phyloP scores from a whole-genome alignment of 768 basidiomycete genomes.

The Psilocybe sp. region DNA sequence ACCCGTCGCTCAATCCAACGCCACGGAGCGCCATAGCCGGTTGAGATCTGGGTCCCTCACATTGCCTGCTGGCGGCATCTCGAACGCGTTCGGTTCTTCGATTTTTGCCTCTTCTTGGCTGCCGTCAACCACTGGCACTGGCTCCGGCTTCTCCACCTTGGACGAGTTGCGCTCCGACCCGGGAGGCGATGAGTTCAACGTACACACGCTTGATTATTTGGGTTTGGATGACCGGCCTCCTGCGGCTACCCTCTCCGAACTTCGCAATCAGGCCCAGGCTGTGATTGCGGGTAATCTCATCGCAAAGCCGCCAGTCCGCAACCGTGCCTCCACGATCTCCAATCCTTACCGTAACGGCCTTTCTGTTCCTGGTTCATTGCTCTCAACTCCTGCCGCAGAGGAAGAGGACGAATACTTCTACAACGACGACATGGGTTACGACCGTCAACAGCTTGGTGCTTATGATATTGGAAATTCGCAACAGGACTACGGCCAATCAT shows the following conservation, averaged over 20 bases:
- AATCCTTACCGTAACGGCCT: conserved; percentile 81
- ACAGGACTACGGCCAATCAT: conserved; percentile 50
- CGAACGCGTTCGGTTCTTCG: conserved; percentile 83
- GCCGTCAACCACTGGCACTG: conserved; percentile 53
- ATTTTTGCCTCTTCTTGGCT: conserved; percentile 93
- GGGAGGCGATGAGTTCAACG: conserved; percentile 83
- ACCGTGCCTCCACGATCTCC: conserved; percentile 90
- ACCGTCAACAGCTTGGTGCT: conserved; percentile 57
- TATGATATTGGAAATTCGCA: conserved; percentile 58
- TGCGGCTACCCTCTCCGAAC: conserved; percentile 84
- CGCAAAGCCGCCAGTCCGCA: conserved; percentile 74
- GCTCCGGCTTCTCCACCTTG: conserved; percentile 60
- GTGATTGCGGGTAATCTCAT: conserved; percentile 79
- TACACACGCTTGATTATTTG: conserved; percentile 94
- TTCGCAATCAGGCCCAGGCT: conserved; percentile 86
- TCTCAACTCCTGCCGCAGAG: conserved; percentile 64
- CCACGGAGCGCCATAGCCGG: conserved; percentile 72
- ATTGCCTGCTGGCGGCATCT: conserved; percentile 70
- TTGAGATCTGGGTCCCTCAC: conserved; percentile 92
- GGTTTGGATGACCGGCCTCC: conserved; percentile 87
- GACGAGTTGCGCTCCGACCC: conserved; percentile 85
- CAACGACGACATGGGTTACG: conserved; percentile 49
- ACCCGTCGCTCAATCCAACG: conserved; percentile 46
- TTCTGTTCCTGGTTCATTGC: conserved; percentile 54
- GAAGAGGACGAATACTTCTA: conserved; percentile 78